These are phyloP conservation scores for Cladosporium sp. DNA, from an alignment of 2,329 filamentous ascomycete genomes.

Conservation along the genomic window DNA sequence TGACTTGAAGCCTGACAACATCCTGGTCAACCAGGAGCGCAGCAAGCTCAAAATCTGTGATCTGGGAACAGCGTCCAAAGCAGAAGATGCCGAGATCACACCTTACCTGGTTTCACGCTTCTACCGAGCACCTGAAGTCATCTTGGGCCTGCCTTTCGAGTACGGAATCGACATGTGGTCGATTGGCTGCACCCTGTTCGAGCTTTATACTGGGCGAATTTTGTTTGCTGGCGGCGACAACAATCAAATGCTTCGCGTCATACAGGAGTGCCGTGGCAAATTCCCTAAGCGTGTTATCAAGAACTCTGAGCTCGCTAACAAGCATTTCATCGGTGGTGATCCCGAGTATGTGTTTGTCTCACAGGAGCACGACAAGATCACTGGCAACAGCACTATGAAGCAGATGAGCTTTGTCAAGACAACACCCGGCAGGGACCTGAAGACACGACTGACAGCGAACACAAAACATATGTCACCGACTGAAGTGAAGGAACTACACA, in stretches of 20 bases:
- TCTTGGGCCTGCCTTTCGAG: constrained; percentile 92
- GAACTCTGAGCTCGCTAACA: constrained; percentile 67
- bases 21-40: constrained; percentile 78
- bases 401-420: constrained; percentile 68
- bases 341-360: constrained; percentile 72
- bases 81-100: constrained; percentile 85
- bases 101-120: constrained; percentile 96
- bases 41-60: constrained; percentile 92
- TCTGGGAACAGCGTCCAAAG: constrained; percentile 90
- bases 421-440: constrained; percentile 62
- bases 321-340: constrained; percentile 70
- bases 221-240: constrained; percentile 93
- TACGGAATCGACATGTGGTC: constrained; percentile 97
- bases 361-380: constrained; percentile 80
- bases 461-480: constrained; percentile 68
- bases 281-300: constrained; percentile 85
- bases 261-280: constrained; percentile 94
- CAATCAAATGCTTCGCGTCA: constrained; percentile 95
- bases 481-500: constrained; percentile 71
- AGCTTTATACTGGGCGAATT: constrained; percentile 96
- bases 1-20: constrained; percentile 96
- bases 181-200: constrained; percentile 93
- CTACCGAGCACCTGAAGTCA: constrained; percentile 94
- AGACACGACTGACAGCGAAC: constrained; percentile 64
- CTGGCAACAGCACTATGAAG: constrained; percentile 71